A percentile compares a stretch with the other conserved stretches of the same genome.
phyloP scores from a whole-genome alignment of 2,329 filamentous ascomycete genomes.

The Cytospora leucostoma region DNA sequence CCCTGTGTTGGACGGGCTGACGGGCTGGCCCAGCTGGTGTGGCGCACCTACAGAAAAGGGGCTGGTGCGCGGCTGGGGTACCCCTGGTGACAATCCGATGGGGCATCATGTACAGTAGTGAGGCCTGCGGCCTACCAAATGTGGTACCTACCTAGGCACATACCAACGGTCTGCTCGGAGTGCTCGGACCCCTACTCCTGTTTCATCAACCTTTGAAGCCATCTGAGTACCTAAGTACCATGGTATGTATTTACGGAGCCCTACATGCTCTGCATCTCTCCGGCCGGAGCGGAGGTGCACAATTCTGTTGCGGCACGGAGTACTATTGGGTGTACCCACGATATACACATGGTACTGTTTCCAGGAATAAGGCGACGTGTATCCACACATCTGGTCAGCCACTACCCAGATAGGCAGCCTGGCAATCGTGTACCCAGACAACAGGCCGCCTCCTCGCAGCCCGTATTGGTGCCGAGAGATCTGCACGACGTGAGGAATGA shows the following conservation, averaged over 20 bases:
- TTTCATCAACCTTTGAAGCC: conserved; percentile 10
- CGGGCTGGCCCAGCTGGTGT: conserved; percentile 8
- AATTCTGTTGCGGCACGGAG: neutral
- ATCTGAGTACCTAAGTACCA: neutral
- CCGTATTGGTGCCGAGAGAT: neutral
- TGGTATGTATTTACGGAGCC: no score
- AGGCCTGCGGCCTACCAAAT: neutral
- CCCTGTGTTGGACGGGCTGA: conserved; percentile 14
- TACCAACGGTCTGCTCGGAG: neutral
- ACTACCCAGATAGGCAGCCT: neutral
- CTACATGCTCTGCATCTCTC: neutral
- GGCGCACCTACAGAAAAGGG: conserved; percentile 15
- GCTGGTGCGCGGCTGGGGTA: conserved; percentile 2
- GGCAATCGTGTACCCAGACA: neutral
- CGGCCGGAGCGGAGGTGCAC: neutral
- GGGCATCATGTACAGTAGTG: neutral
- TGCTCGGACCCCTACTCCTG: conserved; percentile 21
- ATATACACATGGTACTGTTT: neutral
- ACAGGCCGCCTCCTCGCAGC: neutral
- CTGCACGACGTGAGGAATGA: neutral
- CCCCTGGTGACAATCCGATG: conserved; percentile 2
- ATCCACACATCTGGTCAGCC: neutral
- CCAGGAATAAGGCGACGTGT: neutral
- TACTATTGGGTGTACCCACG: neutral
- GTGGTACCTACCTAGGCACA: neutral